These are phyloP conservation scores for Nitzschia inconspicua DNA, from an alignment of 108 stramenopile genomes.

Conservation along the genomic window DNA sequence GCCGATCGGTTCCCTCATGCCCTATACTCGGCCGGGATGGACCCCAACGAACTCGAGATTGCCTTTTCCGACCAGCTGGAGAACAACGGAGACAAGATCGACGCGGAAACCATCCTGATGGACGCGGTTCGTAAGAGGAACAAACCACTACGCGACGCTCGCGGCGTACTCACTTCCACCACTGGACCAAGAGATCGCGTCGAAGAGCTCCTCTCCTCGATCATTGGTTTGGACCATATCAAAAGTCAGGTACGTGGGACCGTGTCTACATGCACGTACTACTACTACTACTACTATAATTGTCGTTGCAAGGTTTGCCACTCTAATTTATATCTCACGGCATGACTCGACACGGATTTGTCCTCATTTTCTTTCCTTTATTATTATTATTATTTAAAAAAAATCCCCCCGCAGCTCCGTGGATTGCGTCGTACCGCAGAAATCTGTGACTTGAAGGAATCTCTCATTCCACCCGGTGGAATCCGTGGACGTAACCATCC, in stretches of 20 bases:
- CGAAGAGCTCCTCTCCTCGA: constrained; percentile 76
- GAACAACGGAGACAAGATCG: constrained; percentile 45
- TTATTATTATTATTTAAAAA: too few relatives aligned
- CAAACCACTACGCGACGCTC: constrained; percentile 19
- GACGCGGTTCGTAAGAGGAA: constrained; percentile 66
- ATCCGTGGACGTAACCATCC: constrained; percentile 38
- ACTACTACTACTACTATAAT: neutral
- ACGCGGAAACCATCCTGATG: constrained; percentile 61
- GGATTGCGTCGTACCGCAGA: constrained; percentile 82
- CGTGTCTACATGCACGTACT: neutral
- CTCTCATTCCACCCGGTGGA: constrained; percentile 70
- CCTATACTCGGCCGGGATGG: constrained; percentile 83
- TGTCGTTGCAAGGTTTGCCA: too few relatives aligned
- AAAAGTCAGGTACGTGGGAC: constrained; percentile 76
- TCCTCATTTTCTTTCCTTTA: neutral
- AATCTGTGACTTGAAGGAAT: constrained; percentile 80
- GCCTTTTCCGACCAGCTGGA: constrained; percentile 67
- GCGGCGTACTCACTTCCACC: constrained; percentile 9
- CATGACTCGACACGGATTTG: neutral
- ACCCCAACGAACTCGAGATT: constrained; percentile 86
- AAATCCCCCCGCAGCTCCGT: constrained; percentile 28
- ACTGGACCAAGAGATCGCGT: constrained; percentile 73
- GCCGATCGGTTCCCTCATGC: constrained; percentile 88
- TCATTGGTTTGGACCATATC: constrained; percentile 87
- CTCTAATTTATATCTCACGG: too few relatives aligned